Base-by-base conservation (phyloP, 2,329 filamentous ascomycete genomes). In the Aspergillus sp. region DNA sequence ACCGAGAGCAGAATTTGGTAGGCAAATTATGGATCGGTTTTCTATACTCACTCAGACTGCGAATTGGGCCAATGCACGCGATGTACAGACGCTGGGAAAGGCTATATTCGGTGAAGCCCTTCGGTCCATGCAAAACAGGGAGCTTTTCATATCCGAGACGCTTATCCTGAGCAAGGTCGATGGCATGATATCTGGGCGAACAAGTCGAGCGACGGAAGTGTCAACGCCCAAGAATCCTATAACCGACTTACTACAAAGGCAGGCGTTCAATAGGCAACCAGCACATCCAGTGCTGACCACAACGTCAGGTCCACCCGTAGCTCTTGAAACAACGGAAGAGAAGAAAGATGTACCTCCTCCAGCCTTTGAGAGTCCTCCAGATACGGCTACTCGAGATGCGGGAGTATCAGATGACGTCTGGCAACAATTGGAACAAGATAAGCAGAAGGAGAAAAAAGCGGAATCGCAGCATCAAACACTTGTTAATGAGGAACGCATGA, bases 61-160 rank as follows among this genome's bases (percentile, higher is more conserved):
- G 0, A 78, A 78, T 6, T 90, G 87, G 84, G 87, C 82, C 0
- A 90, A 84, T 60, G 86, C 82, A 0, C 79, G 87, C 4, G 87
- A 90, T 47, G 79, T 90, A 1, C 73, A 83, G 12, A 81, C 80
- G 0, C 44, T 90, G 0, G 77, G 75, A 0, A 84, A 81, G 56
- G 64, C 52, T 1, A 80, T 88, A 1, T 84, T 85, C 61, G 68
- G 71, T 1, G 64, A 55, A 21, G 57, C 62, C 5, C 61, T 61
- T 14, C 51, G 71, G 1, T 64, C 54, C 7, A 51, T 48, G 15
- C 40, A 19, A 15, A 48, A 39, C 15, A 37, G 57, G 9, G 27
- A 53, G 2, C 9, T 62, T 12, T 17, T 7, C 9, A 35, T 65
- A 6, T 48, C 12, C 7, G 55, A 59, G 39, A 49, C 50, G 9